phyloP scores from a whole-genome alignment of 225 moss, liverwort and hornwort species.

The Sphagnum tenellum region DNA sequence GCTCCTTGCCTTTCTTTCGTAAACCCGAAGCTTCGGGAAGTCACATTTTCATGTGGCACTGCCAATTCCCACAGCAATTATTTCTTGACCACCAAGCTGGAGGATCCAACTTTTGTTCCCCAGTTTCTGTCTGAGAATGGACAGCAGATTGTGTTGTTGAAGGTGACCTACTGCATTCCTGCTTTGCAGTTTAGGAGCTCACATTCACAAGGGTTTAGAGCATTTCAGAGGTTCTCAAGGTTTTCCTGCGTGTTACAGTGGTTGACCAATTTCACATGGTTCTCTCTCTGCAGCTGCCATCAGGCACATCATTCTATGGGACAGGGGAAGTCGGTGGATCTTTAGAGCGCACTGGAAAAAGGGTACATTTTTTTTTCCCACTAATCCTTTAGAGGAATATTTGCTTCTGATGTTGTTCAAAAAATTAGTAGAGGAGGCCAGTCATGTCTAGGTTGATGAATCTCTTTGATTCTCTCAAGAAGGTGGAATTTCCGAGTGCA shows the following conservation, averaged over 20 bases:
- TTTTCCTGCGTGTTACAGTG: too few relatives aligned
- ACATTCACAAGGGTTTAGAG: too few relatives aligned
- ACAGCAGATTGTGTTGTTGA: slow-evolving; percentile 46
- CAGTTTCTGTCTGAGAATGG: slow-evolving; percentile 29
- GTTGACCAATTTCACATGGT: neutral
- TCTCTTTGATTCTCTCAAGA: too few relatives aligned
- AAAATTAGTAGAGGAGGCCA: too few relatives aligned
- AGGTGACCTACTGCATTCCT: slow-evolving; percentile 22
- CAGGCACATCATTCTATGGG: slow-evolving; percentile 76
- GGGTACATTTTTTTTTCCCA: slow-evolving; percentile 24
- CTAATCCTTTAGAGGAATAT: too few relatives aligned
- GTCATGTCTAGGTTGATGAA: too few relatives aligned
- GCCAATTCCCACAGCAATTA: neutral
- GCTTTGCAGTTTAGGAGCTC: too few relatives aligned
- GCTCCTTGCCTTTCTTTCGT: slow-evolving; percentile 55
- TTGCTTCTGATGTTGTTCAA: too few relatives aligned
- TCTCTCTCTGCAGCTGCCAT: slow-evolving; percentile 43
- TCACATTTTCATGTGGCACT: slow-evolving; percentile 11
- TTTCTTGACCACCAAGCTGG: neutral
- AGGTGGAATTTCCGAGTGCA: too few relatives aligned
- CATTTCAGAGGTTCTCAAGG: too few relatives aligned
- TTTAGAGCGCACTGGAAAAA: slow-evolving; percentile 73
- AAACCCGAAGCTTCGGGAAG: slow-evolving; percentile 45
- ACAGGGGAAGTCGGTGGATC: slow-evolving; percentile 79
- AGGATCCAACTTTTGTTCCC: slow-evolving; percentile 39